Conservation (phyloP, 257 asterid genomes). For the Solanum rostratum region DNA sequence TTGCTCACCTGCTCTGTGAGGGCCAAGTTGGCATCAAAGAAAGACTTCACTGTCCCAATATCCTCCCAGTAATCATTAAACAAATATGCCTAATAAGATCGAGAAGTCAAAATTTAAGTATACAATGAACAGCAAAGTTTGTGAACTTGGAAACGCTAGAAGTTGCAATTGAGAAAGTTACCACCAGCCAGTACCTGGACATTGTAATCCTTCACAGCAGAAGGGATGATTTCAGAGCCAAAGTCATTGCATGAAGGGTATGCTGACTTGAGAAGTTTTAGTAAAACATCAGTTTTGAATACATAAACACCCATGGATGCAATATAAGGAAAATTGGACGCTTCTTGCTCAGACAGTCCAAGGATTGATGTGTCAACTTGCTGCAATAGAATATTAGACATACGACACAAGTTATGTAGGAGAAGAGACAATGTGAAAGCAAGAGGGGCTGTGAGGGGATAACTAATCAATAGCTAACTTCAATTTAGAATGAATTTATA, state of each 20-base stretch:
- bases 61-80: conserved; percentile 96
- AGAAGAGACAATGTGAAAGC: neutral
- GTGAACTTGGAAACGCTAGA: neutral
- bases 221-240: conserved; percentile 93
- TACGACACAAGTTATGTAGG: neutral
- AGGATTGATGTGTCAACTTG: conserved; percentile 77
- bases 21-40: conserved; percentile 89
- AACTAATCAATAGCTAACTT: neutral
- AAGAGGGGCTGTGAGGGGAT: neutral
- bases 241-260: conserved; percentile 87
- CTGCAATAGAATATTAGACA: conserved; percentile 32
- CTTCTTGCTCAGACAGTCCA: conserved; percentile 65
- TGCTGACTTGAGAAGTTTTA: conserved; percentile 44
- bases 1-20: conserved; percentile 67
- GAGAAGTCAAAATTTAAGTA: conserved; percentile 1
- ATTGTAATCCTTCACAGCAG: conserved; percentile 71
- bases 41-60: conserved; percentile 84
- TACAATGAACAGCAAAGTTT: neutral
- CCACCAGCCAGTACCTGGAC: conserved; percentile 52
- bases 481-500: neutral
- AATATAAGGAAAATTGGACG: conserved; percentile 50
- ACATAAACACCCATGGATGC: conserved; percentile 99
- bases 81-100: conserved; percentile 50
- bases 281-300: conserved; percentile 65
- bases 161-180: neutral